Conservation (phyloP, 805 yeast genomes). For the Wickerhamomyces hampshirensis region DNA sequence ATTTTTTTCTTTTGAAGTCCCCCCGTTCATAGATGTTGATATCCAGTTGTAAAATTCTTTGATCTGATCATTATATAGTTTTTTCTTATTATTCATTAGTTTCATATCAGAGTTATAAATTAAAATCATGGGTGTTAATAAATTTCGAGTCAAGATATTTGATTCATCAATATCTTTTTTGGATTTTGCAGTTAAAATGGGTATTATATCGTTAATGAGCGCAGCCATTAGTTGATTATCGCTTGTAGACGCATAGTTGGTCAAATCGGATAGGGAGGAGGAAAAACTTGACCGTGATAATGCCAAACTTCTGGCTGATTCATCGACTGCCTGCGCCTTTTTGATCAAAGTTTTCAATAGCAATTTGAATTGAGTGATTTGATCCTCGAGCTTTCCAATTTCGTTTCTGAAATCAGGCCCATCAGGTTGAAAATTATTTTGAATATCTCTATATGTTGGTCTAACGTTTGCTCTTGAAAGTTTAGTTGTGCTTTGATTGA, state of each 20-base stretch:
- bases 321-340: slow-evolving; percentile 18
- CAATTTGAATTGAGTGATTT: slow-evolving; percentile 4
- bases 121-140: slow-evolving; percentile 15
- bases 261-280: slow-evolving; percentile 13
- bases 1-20: neutral
- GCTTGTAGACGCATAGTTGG: slow-evolving; percentile 4
- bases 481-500: neutral
- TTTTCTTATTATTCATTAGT: slow-evolving; percentile 9
- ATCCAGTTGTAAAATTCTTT: slow-evolving; percentile 6
- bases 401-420: slow-evolving; percentile 8
- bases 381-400: slow-evolving; percentile 8
- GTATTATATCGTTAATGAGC: slow-evolving; percentile 12
- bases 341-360: slow-evolving; percentile 14
- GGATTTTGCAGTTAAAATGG: slow-evolving; percentile 16
- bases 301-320: slow-evolving; percentile 16
- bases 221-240: slow-evolving; percentile 11
- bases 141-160: slow-evolving; percentile 8
- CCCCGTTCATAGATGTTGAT: neutral
- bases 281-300: slow-evolving; percentile 16
- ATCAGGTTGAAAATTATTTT: slow-evolving; percentile 7
- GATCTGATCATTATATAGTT: slow-evolving; percentile 10
- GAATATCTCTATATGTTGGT: slow-evolving; percentile 6
- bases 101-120: slow-evolving; percentile 20
- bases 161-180: slow-evolving; percentile 19
- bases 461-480: neutral